Base-by-base conservation (phyloP, 1,139 yeast species). In the Kluyveromyces sp. region DNA sequence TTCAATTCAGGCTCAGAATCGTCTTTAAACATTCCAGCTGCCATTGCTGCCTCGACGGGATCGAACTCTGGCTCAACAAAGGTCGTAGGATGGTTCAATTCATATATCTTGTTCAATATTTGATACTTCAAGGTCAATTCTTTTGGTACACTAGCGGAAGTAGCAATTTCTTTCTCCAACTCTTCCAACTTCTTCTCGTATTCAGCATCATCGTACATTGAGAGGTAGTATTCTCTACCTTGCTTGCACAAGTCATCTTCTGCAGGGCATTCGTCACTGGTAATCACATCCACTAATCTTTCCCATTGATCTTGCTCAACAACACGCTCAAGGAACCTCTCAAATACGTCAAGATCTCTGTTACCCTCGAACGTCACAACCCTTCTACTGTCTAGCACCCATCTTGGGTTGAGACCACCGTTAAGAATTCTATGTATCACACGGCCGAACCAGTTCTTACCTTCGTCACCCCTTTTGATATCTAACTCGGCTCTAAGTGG, bases 341-440 rank as follows among this genome's bases (percentile, higher is more conserved):
- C 48, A 34, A 60, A 36, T n/a, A 52, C 39, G 6, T 55, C 52
- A 3, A 50, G 29, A 39, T 57, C 55, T 40, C 66, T 51, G 7
- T 49, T 52, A 1, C 66, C 66, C 27, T 47, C 43, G 39, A 56
- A 62, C 36, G 54, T 52, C 4, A 54, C 53, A 15, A 59, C 49
- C 37, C 64, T 53, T 4, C 47, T 49, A 3, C 43, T 38, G 34
- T 52, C 57, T 45, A 59, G 25, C 25, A 45, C 45, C 57, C 57
- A 55, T 25, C 45, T 45, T 6, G 58, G 57, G 33, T 52, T 39
- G 39, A 31, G 41, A 3, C 46, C 44, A 4, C 45, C 41, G 8
- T 25, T 26, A 7, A 40, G 41, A 7, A 48, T 41, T 15, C 38
- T 43, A 4, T 40, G 41, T 25, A 48, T 29, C 4, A 48, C 10